These are phyloP conservation scores for Streptanthus diversifolius DNA, from an alignment of 345 rosid genomes.

Conservation along the genomic window DNA sequence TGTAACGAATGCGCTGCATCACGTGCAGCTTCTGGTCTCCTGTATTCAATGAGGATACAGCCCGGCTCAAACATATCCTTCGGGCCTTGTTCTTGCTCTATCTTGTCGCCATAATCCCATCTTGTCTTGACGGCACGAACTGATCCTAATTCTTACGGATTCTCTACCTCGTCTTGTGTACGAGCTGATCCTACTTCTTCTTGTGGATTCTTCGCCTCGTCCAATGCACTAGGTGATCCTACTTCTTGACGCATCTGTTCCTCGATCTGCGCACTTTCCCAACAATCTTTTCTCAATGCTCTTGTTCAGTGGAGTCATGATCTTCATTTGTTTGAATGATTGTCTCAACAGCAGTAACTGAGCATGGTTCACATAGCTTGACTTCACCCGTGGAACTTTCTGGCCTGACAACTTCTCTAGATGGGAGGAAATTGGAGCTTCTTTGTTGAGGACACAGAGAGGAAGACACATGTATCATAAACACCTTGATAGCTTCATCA, in stretches of 20 bases:
- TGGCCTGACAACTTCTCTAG: constrained; percentile 21
- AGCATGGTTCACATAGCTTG: constrained; percentile 30
- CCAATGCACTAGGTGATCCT: constrained; percentile 14
- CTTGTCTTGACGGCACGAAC: constrained; percentile 15
- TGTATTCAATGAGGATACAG: constrained; percentile 66
- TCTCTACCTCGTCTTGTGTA: constrained; percentile 22
- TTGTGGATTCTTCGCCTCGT: constrained; percentile 19
- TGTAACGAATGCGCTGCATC: constrained; percentile 72
- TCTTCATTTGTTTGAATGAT: constrained; percentile 14
- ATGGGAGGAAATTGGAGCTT: no score
- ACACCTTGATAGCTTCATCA: constrained; percentile 79
- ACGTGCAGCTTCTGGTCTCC: constrained; percentile 68
- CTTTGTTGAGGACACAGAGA: no score
- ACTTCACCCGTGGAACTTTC: constrained; percentile 30
- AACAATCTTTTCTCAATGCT: constrained; percentile 16
- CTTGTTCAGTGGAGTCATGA: constrained; percentile 28
- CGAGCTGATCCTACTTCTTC: constrained; percentile 15
- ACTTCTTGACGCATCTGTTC: constrained; percentile 19
- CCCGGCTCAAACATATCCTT: constrained; percentile 52
- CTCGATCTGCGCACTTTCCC: constrained; percentile 29
- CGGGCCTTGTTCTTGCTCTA: constrained; percentile 34
- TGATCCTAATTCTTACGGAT: constrained; percentile 21
- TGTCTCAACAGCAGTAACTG: constrained; percentile 26
- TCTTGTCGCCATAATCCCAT: constrained; percentile 32
- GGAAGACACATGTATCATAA: no score